Base-by-base conservation (phyloP, 2,329 filamentous ascomycete genomes). In the Fusarium paranaense region DNA sequence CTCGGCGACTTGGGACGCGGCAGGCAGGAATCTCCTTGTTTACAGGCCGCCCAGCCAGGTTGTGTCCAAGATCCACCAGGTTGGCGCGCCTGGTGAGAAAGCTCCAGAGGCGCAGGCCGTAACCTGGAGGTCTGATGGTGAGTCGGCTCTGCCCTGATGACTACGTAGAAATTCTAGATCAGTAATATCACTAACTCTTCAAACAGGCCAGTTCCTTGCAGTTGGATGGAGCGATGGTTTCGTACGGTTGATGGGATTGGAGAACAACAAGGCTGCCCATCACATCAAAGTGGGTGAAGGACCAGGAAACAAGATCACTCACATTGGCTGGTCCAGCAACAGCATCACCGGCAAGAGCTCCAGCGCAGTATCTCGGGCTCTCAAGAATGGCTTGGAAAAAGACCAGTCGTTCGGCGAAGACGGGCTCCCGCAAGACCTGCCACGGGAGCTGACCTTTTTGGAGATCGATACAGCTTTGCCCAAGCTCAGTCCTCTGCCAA, bases 181-280 rank as follows among this genome's bases (percentile, higher is more conserved):
- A 20, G 16, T 9, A 45, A 57, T 4, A n/a, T 40, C 11, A 22
- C 57, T 66, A 7, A 68, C 18, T 7, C 7, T 16, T 20, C 14
- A 7, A 66, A 30, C 54, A 93, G 92, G 93, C 10, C 92, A 94
- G 71, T 91, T 94, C 47, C 88, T 98, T 64, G 95, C 95, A 16
- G 90, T 97, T 16, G 94, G 91, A 54, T 97, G 94, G 91, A 94
- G 90, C 75, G 94, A 97, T 84, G 93, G 94, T 32, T 89, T 90
- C 8, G 90, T 97, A 22, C 91, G 94, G 67, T 84, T 97, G 38
- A 89, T 96, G 81, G 93, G 93, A 69, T 85, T 95, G 25, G 95
- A 97, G 81, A 95, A 91, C 76, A 93, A 91, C 81, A 97, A 96
- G 83, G 90, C 93, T 14, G 91, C 95, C 22, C 93, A 97, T 81